Percentiles rank a stretch among this genome's conserved stretches.
Evolutionary conservation across 345 rosid genomes (phyloP).

Genomic region (Pugionium dolabratum): DNA sequence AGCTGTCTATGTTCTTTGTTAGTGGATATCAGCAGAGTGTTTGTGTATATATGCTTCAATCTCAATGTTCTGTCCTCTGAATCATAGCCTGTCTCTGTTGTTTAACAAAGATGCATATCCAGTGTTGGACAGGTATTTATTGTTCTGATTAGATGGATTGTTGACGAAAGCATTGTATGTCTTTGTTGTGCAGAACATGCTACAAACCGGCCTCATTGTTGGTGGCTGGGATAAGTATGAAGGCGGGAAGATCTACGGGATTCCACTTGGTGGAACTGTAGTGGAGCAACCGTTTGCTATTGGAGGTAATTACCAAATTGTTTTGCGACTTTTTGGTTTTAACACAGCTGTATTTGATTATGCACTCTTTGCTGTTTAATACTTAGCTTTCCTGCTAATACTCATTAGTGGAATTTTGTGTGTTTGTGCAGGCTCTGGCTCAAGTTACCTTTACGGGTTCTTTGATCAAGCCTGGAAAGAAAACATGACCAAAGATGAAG

Average conservation of each 20-base stretch:
- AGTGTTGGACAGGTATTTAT: background rate
- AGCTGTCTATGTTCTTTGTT: too few species aligned
- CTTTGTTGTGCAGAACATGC: slow-evolving; percentile 63
- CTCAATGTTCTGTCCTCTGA: background rate
- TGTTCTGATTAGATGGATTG: slow-evolving; percentile 4
- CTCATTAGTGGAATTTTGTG: background rate
- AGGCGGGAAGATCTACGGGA: slow-evolving; percentile 93
- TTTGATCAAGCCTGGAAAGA: slow-evolving; percentile 98
- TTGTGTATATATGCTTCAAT: background rate
- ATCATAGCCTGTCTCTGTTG: background rate
- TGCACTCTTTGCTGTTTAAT: background rate
- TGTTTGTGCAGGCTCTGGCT: slow-evolving; percentile 76
- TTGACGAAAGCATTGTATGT: slow-evolving; percentile 11
- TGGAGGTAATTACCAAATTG: slow-evolving; percentile 61
- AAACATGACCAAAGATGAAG: slow-evolving; percentile 94
- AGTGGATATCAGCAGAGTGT: background rate
- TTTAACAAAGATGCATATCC: background rate
- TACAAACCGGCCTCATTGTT: slow-evolving; percentile 87
- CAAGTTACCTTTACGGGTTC: slow-evolving; percentile 91
- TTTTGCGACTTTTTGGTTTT: background rate
- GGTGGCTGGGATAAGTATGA: slow-evolving; percentile 99
- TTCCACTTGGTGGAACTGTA: slow-evolving; percentile 96
- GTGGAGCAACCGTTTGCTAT: slow-evolving; percentile 94
- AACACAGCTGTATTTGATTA: background rate
- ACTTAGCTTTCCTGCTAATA: slow-evolving; percentile 4